Conservation (phyloP, 257 asterid genomes). For the Solanum sparsipilum region DNA sequence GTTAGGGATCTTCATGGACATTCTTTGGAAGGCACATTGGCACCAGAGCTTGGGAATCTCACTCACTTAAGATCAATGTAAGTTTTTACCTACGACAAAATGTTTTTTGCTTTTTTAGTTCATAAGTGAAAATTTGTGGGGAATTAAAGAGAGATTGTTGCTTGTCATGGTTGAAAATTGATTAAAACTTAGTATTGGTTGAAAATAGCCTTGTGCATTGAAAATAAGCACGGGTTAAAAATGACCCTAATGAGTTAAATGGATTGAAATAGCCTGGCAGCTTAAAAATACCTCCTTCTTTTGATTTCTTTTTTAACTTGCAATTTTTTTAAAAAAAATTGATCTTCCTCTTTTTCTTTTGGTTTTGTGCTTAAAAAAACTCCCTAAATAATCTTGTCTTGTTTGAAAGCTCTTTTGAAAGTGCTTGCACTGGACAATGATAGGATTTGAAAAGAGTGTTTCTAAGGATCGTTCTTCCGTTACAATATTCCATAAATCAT, state of each 20-base stretch:
- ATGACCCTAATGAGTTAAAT: background rate
- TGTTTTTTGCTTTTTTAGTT: background rate
- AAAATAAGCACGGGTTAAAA: background rate
- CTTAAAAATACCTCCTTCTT: background rate
- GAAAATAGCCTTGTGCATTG: background rate
- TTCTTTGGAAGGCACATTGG: slow-evolving; percentile 57
- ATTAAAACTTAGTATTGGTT: background rate
- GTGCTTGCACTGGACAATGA: background rate
- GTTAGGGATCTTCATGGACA: slow-evolving; percentile 68
- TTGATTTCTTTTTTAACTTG: background rate
- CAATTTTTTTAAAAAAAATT: too few species aligned
- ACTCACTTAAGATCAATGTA: slow-evolving; percentile 59
- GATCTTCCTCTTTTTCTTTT: background rate
- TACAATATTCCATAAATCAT: background rate
- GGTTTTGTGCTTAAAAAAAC: background rate
- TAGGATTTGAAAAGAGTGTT: background rate
- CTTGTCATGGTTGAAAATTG: background rate
- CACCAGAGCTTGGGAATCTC: slow-evolving; percentile 73
- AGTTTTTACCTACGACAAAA: slow-evolving; percentile 14
- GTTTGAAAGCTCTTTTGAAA: background rate
- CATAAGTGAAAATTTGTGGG: background rate
- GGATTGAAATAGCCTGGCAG: background rate
- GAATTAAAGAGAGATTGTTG: background rate
- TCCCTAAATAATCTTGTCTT: background rate
- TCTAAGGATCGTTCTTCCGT: background rate